A percentile compares a stretch with the other conserved stretches of the same genome.
Conservation (phyloP, 768 basidiomycete species). For the Mycena pura region DNA sequence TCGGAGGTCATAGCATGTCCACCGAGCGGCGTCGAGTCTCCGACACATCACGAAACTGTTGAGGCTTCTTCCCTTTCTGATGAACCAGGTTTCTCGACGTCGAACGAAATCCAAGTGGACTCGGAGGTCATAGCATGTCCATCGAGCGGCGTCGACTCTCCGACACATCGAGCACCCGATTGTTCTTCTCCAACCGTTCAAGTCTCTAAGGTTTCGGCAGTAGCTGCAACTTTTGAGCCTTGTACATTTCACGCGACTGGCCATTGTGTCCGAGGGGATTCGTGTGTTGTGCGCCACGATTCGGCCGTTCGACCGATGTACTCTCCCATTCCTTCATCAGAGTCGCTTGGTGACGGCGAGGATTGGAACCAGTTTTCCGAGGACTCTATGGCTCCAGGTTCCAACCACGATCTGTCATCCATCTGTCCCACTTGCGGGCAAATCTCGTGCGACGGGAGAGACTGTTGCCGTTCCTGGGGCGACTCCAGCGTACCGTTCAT, state of each 20-base stretch:
- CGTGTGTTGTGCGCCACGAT: conserved; percentile 10
- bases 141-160: too few species aligned
- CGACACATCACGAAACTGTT: conserved; percentile 7
- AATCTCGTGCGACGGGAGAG: not conserved
- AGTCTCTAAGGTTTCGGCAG: not conserved
- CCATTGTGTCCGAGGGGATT: conserved; percentile 13
- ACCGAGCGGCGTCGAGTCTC: too few species aligned
- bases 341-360: not conserved
- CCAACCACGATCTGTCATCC: not conserved
- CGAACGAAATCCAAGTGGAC: not conserved
- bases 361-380: conserved; percentile 20
- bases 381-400: not conserved
- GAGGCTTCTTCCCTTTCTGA: too few species aligned
- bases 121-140: not conserved
- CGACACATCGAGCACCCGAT: not conserved
- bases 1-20: not conserved
- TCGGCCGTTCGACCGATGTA: not conserved
- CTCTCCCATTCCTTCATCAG: conserved; percentile 16
- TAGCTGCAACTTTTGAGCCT: conserved; percentile 9
- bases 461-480: not conserved
- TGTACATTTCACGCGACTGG: conserved; percentile 16
- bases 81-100: not conserved
- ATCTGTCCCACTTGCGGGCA: not conserved
- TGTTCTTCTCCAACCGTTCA: not conserved
- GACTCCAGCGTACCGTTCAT: not conserved